These are phyloP conservation scores for Moesziomyces sp. DNA, from an alignment of 1,284 basidiomycete genomes.

Conservation along the genomic window DNA sequence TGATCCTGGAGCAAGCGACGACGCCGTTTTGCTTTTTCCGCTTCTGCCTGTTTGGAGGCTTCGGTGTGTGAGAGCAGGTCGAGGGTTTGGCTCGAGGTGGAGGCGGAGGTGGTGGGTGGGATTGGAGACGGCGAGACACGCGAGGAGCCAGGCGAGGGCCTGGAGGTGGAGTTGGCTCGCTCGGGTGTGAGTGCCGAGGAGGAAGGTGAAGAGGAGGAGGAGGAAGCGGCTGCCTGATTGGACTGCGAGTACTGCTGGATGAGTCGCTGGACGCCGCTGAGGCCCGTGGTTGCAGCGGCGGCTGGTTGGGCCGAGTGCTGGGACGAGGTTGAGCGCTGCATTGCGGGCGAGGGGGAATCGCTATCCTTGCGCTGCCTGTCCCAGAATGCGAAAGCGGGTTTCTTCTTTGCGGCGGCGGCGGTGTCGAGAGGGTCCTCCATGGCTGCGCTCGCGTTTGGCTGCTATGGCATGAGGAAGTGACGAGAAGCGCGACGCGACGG, in stretches of 20 bases:
- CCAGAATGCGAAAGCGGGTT: slow-evolving; percentile 46
- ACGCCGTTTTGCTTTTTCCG: slow-evolving; percentile 22
- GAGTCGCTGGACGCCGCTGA: slow-evolving; percentile 38
- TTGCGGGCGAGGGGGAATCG: slow-evolving; percentile 5
- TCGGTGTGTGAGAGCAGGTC: background rate
- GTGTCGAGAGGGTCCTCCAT: slow-evolving; percentile 43
- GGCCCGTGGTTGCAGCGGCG: background rate
- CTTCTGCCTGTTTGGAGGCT: slow-evolving; percentile 11
- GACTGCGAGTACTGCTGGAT: slow-evolving; percentile 43
- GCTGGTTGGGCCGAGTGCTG: background rate
- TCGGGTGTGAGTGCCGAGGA: background rate
- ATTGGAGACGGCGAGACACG: background rate
- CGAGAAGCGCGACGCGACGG: no score
- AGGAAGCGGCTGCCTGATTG: slow-evolving; percentile 1
- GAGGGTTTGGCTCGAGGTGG: slow-evolving; percentile 3
- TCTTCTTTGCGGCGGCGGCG: slow-evolving; percentile 19
- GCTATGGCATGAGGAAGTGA: no score
- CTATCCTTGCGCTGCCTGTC: slow-evolving; percentile 26
- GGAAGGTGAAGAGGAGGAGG: slow-evolving; percentile 5
- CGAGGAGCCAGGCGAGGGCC: background rate
- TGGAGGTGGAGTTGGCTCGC: no score
- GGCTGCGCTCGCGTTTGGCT: background rate
- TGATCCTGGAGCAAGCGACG: slow-evolving; percentile 36
- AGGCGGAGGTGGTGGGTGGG: background rate
- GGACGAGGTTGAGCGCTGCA: slow-evolving; percentile 9